A percentile compares a stretch with the other conserved stretches of the same genome.
phyloP scores from a whole-genome alignment of 116 monocot species.

The Phalaenopsis hybrid region DNA sequence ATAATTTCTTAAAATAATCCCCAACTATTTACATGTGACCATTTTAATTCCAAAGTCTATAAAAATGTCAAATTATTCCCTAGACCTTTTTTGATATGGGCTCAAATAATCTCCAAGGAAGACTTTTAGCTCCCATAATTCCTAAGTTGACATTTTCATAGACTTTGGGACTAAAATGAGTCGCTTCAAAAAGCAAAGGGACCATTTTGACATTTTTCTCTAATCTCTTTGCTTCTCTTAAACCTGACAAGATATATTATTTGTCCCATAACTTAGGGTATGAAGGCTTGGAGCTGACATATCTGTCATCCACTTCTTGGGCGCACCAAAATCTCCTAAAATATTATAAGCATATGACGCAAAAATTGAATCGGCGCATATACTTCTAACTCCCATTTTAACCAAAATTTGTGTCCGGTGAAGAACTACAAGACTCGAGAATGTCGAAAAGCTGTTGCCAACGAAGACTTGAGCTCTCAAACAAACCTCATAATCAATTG shows the following conservation, averaged over 20 bases:
- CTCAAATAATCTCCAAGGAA: too few species aligned
- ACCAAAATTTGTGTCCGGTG: slow-evolving; percentile 57
- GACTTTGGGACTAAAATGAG: too few species aligned
- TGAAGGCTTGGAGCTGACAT: slow-evolving; percentile 45
- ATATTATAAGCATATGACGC: slow-evolving; percentile 67
- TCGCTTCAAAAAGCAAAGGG: too few species aligned
- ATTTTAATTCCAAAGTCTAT: too few species aligned
- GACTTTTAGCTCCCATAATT: too few species aligned
- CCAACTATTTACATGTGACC: too few species aligned
- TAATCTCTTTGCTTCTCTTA: not conserved
- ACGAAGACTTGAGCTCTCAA: slow-evolving; percentile 64
- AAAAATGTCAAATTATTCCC: too few species aligned
- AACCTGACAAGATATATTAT: slow-evolving; percentile 49
- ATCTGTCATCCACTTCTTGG: slow-evolving; percentile 61
- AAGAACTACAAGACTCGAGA: slow-evolving; percentile 77
- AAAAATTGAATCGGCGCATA: slow-evolving; percentile 23
- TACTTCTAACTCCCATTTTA: slow-evolving; percentile 20
- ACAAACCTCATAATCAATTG: slow-evolving; percentile 85
- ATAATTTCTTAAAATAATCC: not conserved
- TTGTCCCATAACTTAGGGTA: slow-evolving; percentile 69
- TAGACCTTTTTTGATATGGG: too few species aligned
- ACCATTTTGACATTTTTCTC: too few species aligned
- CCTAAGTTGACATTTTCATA: too few species aligned
- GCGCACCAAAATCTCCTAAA: slow-evolving; percentile 27
- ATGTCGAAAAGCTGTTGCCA: slow-evolving; percentile 92